Base-by-base conservation (phyloP, 1,139 yeast genomes). In the Nakaseomyces uthaithaninus region DNA sequence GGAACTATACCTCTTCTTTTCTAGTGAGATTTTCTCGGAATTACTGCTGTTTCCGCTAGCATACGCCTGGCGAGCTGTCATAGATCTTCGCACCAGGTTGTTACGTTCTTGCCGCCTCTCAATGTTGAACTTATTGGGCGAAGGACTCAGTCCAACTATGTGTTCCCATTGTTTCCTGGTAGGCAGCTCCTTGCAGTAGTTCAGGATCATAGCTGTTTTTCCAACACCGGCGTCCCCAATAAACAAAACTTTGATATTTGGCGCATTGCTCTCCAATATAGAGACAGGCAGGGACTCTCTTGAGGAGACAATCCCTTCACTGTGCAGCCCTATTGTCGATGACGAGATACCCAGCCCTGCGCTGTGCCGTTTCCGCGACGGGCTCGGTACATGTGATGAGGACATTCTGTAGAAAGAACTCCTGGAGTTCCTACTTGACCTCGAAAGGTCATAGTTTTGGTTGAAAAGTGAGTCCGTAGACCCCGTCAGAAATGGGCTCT, bases 301-400 rank as follows among this genome's bases (percentile, higher is more conserved):
- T 4, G 35, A 31, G 18, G 25, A 27, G 70, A 51, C 61, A 67
- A 24, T 26, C 42, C 12, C 48, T 41, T 50, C 54, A 75, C 37
- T 82, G 82, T 3, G 94, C 85, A 54, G 94, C 84, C 63, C 85
- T 85, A 74, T 86, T 85, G 59, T 85, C 80, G 62, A 76, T 83
- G 27, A 83, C 82, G 10, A 72, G 6, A 31, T 19, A 10, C 35
- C 35, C 11, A 31, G 25, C 16, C 35, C 35, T 5, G 25, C 12
- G 16, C 35, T 31, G n/a, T 19, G 16, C 25, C 35, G 24, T 6
- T 19, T 5, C 25, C 19, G 11, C 17, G 35, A 31, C 15, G 25
- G 25, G 14, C 35, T 20, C 35, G 23, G 14, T 16, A 5, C 14
- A n/a, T 19, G 11, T 11, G 25, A 20, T 3, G 35, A 31, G 17